phyloP scores from a whole-genome alignment of 495 filamentous ascomycete genomes.

The Lepidopterella palustris region DNA sequence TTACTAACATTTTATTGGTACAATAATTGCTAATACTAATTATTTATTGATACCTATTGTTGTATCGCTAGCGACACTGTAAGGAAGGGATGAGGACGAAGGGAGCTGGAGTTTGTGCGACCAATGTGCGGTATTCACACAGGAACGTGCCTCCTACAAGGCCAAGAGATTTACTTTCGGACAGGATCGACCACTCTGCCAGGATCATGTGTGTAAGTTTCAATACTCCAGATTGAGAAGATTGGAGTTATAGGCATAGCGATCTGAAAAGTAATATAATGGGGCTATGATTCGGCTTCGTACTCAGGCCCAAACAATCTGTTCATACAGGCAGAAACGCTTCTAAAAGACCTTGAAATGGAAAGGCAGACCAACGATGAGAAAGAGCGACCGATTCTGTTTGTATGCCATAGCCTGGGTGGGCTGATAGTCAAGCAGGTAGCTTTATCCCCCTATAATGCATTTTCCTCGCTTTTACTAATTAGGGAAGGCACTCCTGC shows the following conservation, averaged over 20 bases:
- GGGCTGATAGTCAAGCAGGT: conserved; percentile 23
- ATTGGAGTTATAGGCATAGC: not conserved
- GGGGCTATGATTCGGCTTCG: not conserved
- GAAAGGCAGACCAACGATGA: not conserved
- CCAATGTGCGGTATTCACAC: no score
- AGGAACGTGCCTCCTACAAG: no score
- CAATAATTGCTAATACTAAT: no score
- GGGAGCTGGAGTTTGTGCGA: no score
- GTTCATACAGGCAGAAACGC: not conserved
- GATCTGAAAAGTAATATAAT: not conserved
- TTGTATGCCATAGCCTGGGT: conserved; percentile 29
- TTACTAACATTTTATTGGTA: no score
- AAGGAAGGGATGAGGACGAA: no score
- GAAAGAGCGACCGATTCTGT: conserved; percentile 22
- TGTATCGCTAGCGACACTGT: no score
- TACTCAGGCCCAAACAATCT: not conserved
- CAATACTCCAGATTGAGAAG: not conserved
- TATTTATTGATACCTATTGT: no score
- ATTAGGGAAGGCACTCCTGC: conserved; percentile 23
- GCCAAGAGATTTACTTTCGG: not conserved
- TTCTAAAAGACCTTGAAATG: not conserved
- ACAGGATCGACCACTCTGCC: not conserved
- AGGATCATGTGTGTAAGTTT: not conserved
- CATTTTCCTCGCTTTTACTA: conserved; percentile 3
- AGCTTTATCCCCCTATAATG: conserved; percentile 2